Base-by-base conservation (phyloP, 495 filamentous ascomycete species). In the Penicillium turbatum region DNA sequence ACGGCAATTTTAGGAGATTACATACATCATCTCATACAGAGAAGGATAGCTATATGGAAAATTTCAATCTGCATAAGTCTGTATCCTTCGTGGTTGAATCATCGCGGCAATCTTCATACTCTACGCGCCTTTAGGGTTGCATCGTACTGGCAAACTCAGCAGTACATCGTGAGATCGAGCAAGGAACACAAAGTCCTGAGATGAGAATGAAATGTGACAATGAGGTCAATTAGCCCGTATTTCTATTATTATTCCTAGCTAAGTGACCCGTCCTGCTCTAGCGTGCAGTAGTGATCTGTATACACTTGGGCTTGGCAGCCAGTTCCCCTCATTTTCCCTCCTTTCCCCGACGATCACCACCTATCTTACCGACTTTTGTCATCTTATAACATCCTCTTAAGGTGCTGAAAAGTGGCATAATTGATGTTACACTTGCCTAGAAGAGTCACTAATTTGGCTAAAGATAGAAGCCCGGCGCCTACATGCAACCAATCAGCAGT, bases 401-500 rank as follows among this genome's bases (percentile, higher is more conserved):
- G 27, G 29, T 6, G 19, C 21, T 12, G 29, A 30, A 32, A 34
- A 27, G 31, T 16, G 15, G 49, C 49, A 51, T 41, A 32, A 51
- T 34, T 43, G 38, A 41, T 8, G 48, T 51, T 41, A 16, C 48
- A 42, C 16, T 37, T 15, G 30, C 35, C 3, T 26, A 6, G 10
- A 10, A 36, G 4, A 2, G 49, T 31, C 48, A 40, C 30, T 51
- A 51, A 51, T 51, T 43, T 35, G 19, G 16, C 49, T 51, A 51
- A 51, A 43, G 30, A 51, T 51, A 51, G 49, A 35, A 51, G 38
- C 31, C 38, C 38, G 49, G 49, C 49, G 49, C 38, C 39, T 51
- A 51, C 29, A 15, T 19, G 26, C 12, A 7, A 13, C 49, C 49
- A 51, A 51, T 43, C 49, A 51, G 19, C 29, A 12, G 10, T 13